These are phyloP conservation scores for Schwanniomyces sp. DNA, from an alignment of 805 yeast species.

Conservation along the genomic window DNA sequence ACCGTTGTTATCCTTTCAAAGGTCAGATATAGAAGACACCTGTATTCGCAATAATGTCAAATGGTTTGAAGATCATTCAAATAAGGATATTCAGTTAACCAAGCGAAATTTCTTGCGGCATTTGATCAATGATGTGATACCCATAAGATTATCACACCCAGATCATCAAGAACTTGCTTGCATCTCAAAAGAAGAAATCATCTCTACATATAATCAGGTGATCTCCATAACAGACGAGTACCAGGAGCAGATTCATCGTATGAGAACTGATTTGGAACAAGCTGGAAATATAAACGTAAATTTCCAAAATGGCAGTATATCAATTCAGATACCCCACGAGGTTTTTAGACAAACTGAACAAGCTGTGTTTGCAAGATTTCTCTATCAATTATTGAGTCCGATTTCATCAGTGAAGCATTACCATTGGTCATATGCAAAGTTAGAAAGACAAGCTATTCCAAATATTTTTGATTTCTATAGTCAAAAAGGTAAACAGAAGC, in stretches of 20 bases:
- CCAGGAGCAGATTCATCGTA: conserved; percentile 3
- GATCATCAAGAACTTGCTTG: not conserved
- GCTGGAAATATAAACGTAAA: not conserved
- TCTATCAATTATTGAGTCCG: conserved; percentile 25
- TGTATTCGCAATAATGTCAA: conserved; percentile 39
- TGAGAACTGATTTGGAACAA: not conserved
- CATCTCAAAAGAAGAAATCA: conserved; percentile 1
- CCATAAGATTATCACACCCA: conserved; percentile 8
- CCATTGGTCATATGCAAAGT: conserved; percentile 41
- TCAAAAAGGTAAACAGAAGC: not conserved
- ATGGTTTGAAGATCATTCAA: conserved; percentile 77
- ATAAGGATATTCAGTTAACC: conserved; percentile 53
- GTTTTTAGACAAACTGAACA: not conserved
- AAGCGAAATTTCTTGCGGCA: conserved; percentile 55
- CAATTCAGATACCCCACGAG: conserved; percentile 1
- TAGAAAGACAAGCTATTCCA: conserved; percentile 33
- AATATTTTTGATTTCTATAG: conserved; percentile 10
- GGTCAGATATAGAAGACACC: conserved; percentile 44
- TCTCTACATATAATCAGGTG: conserved; percentile 2
- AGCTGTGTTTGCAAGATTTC: conserved; percentile 25
- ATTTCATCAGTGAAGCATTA: conserved; percentile 33
- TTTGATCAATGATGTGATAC: conserved; percentile 22
- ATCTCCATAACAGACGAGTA: conserved; percentile 1
- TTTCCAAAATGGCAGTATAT: conserved; percentile 2
- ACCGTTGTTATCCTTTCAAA: conserved; percentile 53